Percentiles rank a stretch among this genome's conserved stretches.
Conservation (phyloP, 2,329 filamentous ascomycete species). For the Fusarium buxicola region DNA sequence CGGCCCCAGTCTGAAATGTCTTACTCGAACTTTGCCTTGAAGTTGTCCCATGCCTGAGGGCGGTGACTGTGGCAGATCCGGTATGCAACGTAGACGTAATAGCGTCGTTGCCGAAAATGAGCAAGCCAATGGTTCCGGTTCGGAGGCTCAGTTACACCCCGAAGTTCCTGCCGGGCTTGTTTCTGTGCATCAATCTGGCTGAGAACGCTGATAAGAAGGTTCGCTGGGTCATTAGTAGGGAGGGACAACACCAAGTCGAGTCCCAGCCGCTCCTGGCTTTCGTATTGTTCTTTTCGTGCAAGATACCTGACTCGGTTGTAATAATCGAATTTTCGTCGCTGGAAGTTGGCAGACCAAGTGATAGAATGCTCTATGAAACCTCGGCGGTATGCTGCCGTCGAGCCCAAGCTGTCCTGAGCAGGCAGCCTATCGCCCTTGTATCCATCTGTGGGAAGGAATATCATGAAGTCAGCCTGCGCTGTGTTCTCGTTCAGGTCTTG, state of each 20-base stretch:
- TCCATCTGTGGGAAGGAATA: conserved; percentile 46
- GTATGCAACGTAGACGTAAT: conserved; percentile 36
- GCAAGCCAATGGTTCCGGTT: conserved; percentile 25
- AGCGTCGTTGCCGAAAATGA: background rate
- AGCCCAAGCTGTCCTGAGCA: conserved; percentile 14
- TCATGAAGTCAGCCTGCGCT: conserved; percentile 39
- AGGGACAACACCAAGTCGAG: background rate
- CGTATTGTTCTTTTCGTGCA: conserved; percentile 10
- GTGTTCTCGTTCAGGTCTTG: conserved; percentile 42
- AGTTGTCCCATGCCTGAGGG: conserved; percentile 41
- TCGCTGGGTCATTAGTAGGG: conserved; percentile 9
- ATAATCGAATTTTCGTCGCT: conserved; percentile 18
- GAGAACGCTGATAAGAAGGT: background rate
- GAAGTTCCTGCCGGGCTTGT: conserved; percentile 26
- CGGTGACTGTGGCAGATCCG: conserved; percentile 34
- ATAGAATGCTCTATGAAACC: conserved; percentile 19
- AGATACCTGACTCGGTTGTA: conserved; percentile 6
- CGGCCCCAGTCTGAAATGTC: conserved; percentile 45
- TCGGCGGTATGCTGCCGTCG: background rate
- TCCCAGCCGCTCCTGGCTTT: background rate
- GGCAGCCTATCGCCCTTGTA: conserved; percentile 41
- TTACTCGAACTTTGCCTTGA: conserved; percentile 42
- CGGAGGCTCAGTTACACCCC: background rate
- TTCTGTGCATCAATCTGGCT: conserved; percentile 26
- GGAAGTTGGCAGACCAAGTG: conserved; percentile 19